Evolutionary conservation across 2,329 filamentous ascomycete genomes (phyloP).

Genomic region (Fusarium chaquense): DNA sequence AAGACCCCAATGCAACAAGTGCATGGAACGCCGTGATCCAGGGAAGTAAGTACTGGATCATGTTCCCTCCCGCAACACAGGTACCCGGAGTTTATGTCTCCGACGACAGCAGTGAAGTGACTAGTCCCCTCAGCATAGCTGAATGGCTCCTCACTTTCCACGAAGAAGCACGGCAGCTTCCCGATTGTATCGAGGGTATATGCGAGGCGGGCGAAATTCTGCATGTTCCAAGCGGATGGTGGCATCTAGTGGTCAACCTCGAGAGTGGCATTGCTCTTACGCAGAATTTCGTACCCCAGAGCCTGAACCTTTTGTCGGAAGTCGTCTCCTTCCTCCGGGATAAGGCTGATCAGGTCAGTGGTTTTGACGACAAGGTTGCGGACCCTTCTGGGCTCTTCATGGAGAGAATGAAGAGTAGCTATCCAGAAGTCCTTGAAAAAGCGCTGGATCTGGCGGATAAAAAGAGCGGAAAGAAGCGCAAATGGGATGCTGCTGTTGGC

Average conservation of each 20-base stretch:
- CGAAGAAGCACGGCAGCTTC: slow-evolving; percentile 78
- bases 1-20: slow-evolving; percentile 78
- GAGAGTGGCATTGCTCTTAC: slow-evolving; percentile 88
- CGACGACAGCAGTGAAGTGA: slow-evolving; percentile 90
- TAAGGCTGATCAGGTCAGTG: slow-evolving; percentile 86
- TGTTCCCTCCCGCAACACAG: slow-evolving; percentile 85
- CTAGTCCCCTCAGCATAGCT: slow-evolving; percentile 92
- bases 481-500: slow-evolving; percentile 82
- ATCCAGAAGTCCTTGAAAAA: slow-evolving; percentile 76
- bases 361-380: slow-evolving; percentile 78
- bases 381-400: slow-evolving; percentile 83
- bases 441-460: slow-evolving; percentile 74
- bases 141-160: slow-evolving; percentile 96
- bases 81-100: slow-evolving; percentile 94
- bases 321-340: slow-evolving; percentile 85
- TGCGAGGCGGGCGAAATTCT: slow-evolving; percentile 87
- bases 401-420: slow-evolving; percentile 69
- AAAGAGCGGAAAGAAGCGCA: slow-evolving; percentile 77
- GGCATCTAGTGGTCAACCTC: slow-evolving; percentile 94
- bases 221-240: slow-evolving; percentile 95
- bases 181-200: slow-evolving; percentile 86
- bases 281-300: slow-evolving; percentile 89
- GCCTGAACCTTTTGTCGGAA: slow-evolving; percentile 71
- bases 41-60: slow-evolving; percentile 97
- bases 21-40: slow-evolving; percentile 96